Conservation (phyloP, 1,284 basidiomycete species). For the Wolfiporia cocos region DNA sequence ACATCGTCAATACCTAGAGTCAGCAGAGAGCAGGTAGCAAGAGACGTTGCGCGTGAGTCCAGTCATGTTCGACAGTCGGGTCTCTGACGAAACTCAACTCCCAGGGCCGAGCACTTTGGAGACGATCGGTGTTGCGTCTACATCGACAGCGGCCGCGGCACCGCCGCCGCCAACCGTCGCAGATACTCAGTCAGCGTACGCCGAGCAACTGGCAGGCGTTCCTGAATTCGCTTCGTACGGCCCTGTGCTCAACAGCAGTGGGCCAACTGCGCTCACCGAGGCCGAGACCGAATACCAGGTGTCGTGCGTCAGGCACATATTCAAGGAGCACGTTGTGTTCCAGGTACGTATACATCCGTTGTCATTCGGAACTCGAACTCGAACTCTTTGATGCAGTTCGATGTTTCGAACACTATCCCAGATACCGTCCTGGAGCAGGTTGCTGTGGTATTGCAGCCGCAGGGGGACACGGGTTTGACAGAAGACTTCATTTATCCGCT, state of each 20-base stretch:
- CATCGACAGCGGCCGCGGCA: slow-evolving; percentile 48
- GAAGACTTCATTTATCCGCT: slow-evolving; percentile 97
- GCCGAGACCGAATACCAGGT: slow-evolving; percentile 98
- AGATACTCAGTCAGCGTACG: slow-evolving; percentile 84
- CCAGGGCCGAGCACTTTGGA: slow-evolving; percentile 80
- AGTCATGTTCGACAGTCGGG: too few relatives aligned
- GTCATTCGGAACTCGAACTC: neutral
- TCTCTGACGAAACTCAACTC: too few relatives aligned
- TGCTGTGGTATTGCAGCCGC: slow-evolving; percentile 87
- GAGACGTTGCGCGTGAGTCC: slow-evolving; percentile 75
- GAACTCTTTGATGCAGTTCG: slow-evolving; percentile 59
- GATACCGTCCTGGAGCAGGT: slow-evolving; percentile 96
- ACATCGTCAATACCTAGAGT: slow-evolving; percentile 82
- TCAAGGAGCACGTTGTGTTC: slow-evolving; percentile 94
- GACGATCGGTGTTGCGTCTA: slow-evolving; percentile 66
- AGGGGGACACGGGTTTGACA: slow-evolving; percentile 69
- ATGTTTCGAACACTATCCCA: slow-evolving; percentile 97
- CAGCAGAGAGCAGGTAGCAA: slow-evolving; percentile 83
- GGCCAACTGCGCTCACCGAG: slow-evolving; percentile 86
- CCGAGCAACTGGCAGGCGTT: slow-evolving; percentile 79
- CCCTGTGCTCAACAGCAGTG: slow-evolving; percentile 84
- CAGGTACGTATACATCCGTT: slow-evolving; percentile 49
- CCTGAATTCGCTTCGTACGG: slow-evolving; percentile 88
- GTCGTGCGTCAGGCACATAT: slow-evolving; percentile 94
- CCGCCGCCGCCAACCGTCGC: slow-evolving; percentile 68